A percentile compares a stretch with the other conserved stretches of the same genome.
Evolutionary conservation across 805 yeast genomes (phyloP).

Genomic region (Metschnikowia koreensis): DNA sequence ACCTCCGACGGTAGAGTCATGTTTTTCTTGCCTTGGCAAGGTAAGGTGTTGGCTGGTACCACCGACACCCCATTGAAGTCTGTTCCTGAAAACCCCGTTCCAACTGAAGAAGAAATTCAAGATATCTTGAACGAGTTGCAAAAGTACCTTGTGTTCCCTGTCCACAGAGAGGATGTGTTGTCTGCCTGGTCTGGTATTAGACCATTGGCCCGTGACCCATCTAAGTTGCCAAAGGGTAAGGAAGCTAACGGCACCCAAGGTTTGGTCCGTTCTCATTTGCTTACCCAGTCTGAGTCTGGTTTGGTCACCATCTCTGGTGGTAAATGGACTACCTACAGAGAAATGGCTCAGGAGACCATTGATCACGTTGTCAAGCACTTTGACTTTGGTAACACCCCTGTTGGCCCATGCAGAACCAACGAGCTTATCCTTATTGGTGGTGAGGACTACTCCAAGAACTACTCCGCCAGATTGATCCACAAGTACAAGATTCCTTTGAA

Average conservation of each 20-base stretch:
- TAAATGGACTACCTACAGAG: conserved; percentile 97
- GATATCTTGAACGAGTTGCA: conserved; percentile 86
- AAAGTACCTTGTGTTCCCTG: conserved; percentile 85
- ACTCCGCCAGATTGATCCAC: conserved; percentile 77
- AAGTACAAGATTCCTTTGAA: conserved; percentile 67
- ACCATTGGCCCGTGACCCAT: conserved; percentile 87
- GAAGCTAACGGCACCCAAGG: conserved; percentile 67
- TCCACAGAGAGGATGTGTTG: conserved; percentile 83
- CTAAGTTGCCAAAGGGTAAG: conserved; percentile 45
- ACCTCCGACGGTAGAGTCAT: conserved; percentile 95
- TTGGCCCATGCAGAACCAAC: conserved; percentile 52
- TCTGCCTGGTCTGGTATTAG: conserved; percentile 98
- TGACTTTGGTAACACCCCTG: conserved; percentile 33
- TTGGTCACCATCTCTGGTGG: conserved; percentile 92
- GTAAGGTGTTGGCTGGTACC: conserved; percentile 93
- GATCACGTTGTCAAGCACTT: conserved; percentile 59
- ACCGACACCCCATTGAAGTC: conserved; percentile 83
- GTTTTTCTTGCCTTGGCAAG: conserved; percentile 98
- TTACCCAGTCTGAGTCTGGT: conserved; percentile 69
- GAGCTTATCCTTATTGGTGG: conserved; percentile 70
- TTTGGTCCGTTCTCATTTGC: conserved; percentile 84
- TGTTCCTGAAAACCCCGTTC: conserved; percentile 74
- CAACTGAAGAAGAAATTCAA: conserved; percentile 83
- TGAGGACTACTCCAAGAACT: conserved; percentile 70
- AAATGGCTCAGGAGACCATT: conserved; percentile 94